A percentile compares a stretch with the other conserved stretches of the same genome.
Evolutionary conservation across 2,329 filamentous ascomycete genomes (phyloP).

Genomic region (Drechslerella stenobrocha): DNA sequence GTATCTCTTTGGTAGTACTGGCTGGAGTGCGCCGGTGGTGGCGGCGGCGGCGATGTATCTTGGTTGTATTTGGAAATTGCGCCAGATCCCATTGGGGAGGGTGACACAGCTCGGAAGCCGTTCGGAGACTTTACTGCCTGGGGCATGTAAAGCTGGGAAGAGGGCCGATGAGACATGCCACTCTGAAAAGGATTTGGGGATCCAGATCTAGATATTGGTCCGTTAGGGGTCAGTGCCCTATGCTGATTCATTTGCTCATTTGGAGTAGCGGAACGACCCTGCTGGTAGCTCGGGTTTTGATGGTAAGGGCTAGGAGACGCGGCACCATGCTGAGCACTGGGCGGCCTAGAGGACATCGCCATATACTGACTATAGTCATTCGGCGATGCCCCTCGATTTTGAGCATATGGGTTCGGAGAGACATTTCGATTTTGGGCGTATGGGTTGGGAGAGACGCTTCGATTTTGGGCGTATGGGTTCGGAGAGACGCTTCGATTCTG

Average conservation of each 20-base stretch:
- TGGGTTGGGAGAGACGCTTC: conserved; percentile 55
- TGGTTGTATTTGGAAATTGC: conserved; percentile 35
- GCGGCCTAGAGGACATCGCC: conserved; percentile 49
- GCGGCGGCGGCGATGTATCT: conserved; percentile 44
- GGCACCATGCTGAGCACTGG: conserved; percentile 41
- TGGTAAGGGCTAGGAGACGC: conserved; percentile 50
- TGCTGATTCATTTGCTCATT: conserved; percentile 36
- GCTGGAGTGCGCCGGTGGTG: conserved; percentile 49
- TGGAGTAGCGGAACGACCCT: conserved; percentile 32
- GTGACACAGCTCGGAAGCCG: conserved; percentile 47
- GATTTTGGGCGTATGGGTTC: conserved; percentile 53
- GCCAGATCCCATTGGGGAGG: conserved; percentile 37
- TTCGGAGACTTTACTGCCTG: conserved; percentile 47
- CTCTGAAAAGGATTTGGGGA: conserved; percentile 44
- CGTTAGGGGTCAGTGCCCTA: conserved; percentile 35
- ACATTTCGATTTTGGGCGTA: conserved; percentile 45
- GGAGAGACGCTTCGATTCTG: conserved; percentile 49
- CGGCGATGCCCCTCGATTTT: conserved; percentile 44
- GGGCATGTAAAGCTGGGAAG: conserved; percentile 44
- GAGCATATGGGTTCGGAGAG: conserved; percentile 48
- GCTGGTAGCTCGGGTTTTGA: conserved; percentile 31
- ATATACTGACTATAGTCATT: conserved; percentile 50
- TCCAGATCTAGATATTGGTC: conserved; percentile 37
- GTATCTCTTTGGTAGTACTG: conserved; percentile 41
- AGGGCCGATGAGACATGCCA: conserved; percentile 30